Percentiles rank a stretch among this genome's conserved stretches.
phyloP scores from a whole-genome alignment of 257 asterid genomes.

The Solanum microdontum region DNA sequence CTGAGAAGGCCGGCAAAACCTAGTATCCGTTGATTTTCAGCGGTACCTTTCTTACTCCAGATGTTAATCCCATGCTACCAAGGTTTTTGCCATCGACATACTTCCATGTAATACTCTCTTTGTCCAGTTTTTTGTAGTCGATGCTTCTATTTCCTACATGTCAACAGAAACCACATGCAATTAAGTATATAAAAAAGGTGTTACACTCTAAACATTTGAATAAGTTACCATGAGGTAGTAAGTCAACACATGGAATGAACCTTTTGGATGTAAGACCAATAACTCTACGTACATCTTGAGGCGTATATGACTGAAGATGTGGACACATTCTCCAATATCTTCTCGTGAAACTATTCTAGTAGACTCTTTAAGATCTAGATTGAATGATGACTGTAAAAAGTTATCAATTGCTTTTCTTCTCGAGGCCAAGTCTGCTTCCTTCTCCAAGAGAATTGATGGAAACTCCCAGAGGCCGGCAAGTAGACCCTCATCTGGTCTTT shows the following conservation, averaged over 20 bases:
- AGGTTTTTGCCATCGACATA: conserved; percentile 54
- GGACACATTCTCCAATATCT: conserved; percentile 76
- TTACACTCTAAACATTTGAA: background rate
- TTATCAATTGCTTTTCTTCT: conserved; percentile 55
- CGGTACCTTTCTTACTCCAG: conserved; percentile 92
- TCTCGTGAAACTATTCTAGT: conserved; percentile 57
- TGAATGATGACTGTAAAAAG: conserved; percentile 55
- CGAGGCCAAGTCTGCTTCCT: conserved; percentile 46
- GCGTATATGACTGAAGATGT: conserved; percentile 76
- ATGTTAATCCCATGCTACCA: conserved; percentile 76
- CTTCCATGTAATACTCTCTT: conserved; percentile 42
- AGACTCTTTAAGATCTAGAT: conserved; percentile 37
- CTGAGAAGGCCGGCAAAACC: background rate
- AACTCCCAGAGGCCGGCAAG: conserved; percentile 99
- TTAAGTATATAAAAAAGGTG: background rate
- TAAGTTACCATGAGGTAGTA: background rate
- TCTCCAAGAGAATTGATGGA: conserved; percentile 69
- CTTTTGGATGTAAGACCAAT: conserved; percentile 48
- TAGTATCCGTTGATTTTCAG: background rate
- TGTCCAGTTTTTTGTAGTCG: conserved; percentile 19
- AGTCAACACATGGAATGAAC: conserved; percentile 8
- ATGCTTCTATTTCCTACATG: conserved; percentile 35
- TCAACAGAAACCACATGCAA: conserved; percentile 5
- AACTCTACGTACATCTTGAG: conserved; percentile 85
- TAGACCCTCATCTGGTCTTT: conserved; percentile 82